Conservation (phyloP, 306 rosid genomes). For the Ziziphus jujuba region DNA sequence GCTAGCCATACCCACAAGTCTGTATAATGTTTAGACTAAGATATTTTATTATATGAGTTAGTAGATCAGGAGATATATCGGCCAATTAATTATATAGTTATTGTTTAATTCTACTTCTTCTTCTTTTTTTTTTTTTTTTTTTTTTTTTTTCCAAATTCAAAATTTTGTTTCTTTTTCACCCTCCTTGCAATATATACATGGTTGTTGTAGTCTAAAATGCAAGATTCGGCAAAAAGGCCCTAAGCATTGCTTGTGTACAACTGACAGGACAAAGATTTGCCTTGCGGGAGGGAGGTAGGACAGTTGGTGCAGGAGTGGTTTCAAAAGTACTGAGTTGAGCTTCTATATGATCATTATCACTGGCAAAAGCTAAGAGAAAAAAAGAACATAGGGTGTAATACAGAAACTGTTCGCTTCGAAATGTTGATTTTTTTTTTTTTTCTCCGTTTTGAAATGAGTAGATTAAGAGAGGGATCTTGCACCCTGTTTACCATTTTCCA, state of each 20-base stretch:
- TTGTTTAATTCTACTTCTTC: too few relatives aligned
- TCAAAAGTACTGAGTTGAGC: conserved; percentile 74
- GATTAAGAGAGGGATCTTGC: conserved; percentile 25
- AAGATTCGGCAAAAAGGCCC: neutral
- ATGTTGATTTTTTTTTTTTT: conserved; percentile 17
- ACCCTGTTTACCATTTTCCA: neutral
- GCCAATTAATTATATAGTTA: neutral
- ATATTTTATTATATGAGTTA: too few relatives aligned
- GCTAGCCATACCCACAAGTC: too few relatives aligned
- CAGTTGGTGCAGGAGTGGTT: conserved; percentile 99
- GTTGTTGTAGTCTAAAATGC: neutral
- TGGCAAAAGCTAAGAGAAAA: conserved; percentile 11
- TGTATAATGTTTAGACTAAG: too few relatives aligned
- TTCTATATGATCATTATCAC: neutral
- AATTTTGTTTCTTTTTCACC: too few relatives aligned
- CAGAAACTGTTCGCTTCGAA: conserved; percentile 32
- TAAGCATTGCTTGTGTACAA: neutral
- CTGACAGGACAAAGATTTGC: conserved; percentile 97
- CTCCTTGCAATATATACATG: neutral
- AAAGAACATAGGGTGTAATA: conserved; percentile 37
- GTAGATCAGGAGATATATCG: too few relatives aligned
- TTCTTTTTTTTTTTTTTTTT: too few relatives aligned
- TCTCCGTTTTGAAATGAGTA: conserved; percentile 39
- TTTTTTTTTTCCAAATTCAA: neutral
- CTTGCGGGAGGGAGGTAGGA: conserved; percentile 98